Conservation (phyloP, 1,284 basidiomycete genomes). For the Earliella scabrosa region DNA sequence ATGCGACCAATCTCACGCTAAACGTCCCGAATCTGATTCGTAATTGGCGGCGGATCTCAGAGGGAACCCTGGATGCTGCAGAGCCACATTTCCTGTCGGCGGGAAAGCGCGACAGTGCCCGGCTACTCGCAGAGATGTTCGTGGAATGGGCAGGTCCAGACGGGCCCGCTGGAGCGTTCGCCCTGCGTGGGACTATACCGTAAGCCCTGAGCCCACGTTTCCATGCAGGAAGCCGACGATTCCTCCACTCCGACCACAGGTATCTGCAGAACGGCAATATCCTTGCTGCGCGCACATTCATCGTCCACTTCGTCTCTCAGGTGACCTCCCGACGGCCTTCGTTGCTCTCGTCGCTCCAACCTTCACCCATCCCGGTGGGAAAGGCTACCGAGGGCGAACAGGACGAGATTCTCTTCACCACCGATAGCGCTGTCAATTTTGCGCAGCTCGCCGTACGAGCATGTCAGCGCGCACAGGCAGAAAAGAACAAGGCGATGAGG, state of each 20-base stretch:
- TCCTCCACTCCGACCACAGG: conserved; percentile 41
- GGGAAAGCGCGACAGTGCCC: conserved; percentile 86
- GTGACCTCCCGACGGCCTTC: conserved; percentile 48
- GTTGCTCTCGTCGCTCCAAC: conserved; percentile 46
- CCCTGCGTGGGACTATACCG: conserved; percentile 84
- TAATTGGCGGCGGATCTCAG: conserved; percentile 43
- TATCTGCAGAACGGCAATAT: conserved; percentile 90
- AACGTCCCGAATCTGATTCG: conserved; percentile 9
- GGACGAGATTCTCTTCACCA: conserved; percentile 75
- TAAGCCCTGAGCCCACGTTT: conserved; percentile 43
- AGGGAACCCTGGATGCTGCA: conserved; percentile 73
- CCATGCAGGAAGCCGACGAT: conserved; percentile 1
- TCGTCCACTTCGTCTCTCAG: conserved; percentile 73
- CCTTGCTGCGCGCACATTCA: conserved; percentile 84
- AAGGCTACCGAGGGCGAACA: conserved; percentile 38
- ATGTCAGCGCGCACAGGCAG: conserved; percentile 82
- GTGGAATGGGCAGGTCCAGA: conserved; percentile 71
- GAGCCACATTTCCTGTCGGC: conserved; percentile 84
- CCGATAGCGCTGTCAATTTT: conserved; percentile 81
- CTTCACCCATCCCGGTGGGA: conserved; percentile 45
- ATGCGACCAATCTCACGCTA: conserved; percentile 1
- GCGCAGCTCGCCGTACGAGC: conserved; percentile 84
- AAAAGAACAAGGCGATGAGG: conserved; percentile 70
- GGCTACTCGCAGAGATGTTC: conserved; percentile 84
- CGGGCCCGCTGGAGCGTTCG: conserved; percentile 67